Percentiles rank a stretch among this genome's conserved stretches.
These are phyloP conservation scores for Backusella circina DNA, from an alignment of 192 early-diverging fungal genomes.

Conservation along the genomic window DNA sequence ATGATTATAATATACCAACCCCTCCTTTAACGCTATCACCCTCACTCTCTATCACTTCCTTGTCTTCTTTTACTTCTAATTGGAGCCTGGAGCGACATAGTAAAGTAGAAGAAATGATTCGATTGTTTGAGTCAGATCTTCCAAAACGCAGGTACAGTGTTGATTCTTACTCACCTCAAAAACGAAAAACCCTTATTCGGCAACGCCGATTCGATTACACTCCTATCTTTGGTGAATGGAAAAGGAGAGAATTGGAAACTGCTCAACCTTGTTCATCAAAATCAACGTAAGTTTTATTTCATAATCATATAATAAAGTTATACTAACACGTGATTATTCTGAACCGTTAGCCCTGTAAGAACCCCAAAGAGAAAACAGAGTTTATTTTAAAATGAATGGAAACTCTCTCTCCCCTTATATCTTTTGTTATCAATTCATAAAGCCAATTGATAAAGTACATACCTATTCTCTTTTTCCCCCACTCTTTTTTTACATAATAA, in stretches of 20 bases:
- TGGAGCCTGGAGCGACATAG: not conserved
- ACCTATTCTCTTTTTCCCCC: not conserved
- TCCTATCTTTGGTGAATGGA: not conserved
- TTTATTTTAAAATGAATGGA: not conserved
- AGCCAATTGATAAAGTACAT: not conserved
- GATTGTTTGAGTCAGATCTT: not conserved
- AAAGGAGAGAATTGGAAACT: conserved; percentile 2
- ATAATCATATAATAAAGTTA: not conserved
- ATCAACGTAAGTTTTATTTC: not conserved
- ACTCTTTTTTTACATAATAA: not conserved
- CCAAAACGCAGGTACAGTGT: not conserved
- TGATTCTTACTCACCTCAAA: not conserved
- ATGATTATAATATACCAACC: not conserved
- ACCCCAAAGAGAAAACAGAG: not conserved
- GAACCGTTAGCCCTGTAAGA: not conserved
- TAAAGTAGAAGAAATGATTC: conserved; percentile 1
- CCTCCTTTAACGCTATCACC: conserved; percentile 1
- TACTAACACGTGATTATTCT: not conserved
- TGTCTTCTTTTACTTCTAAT: not conserved
- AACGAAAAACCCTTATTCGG: not conserved
- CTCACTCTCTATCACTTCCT: not conserved
- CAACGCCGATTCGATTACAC: not conserved
- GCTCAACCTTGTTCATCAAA: not conserved
- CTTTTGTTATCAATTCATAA: not conserved
- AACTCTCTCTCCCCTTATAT: not conserved